These are phyloP conservation scores for Ogataea saltuana DNA, from an alignment of 805 yeast genomes.

Conservation along the genomic window DNA sequence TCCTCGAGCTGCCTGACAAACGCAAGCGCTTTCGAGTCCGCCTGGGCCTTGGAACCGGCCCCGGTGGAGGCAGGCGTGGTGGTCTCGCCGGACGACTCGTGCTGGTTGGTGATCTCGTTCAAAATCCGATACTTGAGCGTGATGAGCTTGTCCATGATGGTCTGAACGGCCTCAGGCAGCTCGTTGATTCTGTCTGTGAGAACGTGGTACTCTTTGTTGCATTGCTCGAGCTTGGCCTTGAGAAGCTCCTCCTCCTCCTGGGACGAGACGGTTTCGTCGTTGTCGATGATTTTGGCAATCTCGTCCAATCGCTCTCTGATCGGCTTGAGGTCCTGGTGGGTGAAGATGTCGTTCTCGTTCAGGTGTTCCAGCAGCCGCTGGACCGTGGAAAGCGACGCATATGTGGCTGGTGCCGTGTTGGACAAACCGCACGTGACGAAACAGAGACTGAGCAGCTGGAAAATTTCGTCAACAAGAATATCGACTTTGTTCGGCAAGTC, in stretches of 20 bases:
- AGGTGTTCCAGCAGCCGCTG: slow-evolving; percentile 81
- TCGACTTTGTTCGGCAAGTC: slow-evolving; percentile 58
- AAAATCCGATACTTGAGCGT: slow-evolving; percentile 58
- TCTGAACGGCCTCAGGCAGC: slow-evolving; percentile 50
- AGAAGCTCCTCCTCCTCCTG: slow-evolving; percentile 43
- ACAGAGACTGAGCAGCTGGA: slow-evolving; percentile 82
- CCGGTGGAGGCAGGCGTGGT: no score
- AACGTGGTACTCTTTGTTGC: slow-evolving; percentile 55
- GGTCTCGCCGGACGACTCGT: slow-evolving; percentile 23
- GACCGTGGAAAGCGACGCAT: slow-evolving; percentile 85
- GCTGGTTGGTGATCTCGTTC: slow-evolving; percentile 55
- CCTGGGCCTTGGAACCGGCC: no score
- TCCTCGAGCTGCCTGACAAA: slow-evolving; percentile 23
- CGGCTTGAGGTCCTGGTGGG: slow-evolving; percentile 80
- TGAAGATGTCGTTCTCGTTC: slow-evolving; percentile 76
- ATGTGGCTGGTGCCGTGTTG: slow-evolving; percentile 91
- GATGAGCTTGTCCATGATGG: slow-evolving; percentile 60
- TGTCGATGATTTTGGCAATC: slow-evolving; percentile 60
- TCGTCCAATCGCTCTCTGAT: slow-evolving; percentile 72
- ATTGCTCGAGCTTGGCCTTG: slow-evolving; percentile 63
- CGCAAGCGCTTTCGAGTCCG: slow-evolving; percentile 25
- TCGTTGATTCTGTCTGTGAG: slow-evolving; percentile 58
- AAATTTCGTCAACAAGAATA: slow-evolving; percentile 78
- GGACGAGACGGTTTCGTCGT: slow-evolving; percentile 52
- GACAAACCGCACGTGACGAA: slow-evolving; percentile 91